Base-by-base conservation (phyloP, 495 filamentous ascomycete species). In the Daldinia loculata region DNA sequence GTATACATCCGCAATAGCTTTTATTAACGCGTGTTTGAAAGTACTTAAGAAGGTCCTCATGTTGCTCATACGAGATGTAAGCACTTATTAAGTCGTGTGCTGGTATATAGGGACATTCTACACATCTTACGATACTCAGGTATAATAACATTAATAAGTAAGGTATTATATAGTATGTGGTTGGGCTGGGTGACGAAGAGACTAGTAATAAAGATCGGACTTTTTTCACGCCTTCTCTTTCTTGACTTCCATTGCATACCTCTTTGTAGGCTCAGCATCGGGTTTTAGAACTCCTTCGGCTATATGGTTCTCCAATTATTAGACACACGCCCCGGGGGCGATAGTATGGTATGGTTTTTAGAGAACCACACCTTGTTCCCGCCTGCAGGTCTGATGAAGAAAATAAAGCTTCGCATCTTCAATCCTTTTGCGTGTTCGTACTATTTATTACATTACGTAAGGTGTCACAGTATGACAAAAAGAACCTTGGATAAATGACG, bases 361-460 rank as follows among this genome's bases (percentile, higher is more conserved):
- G 6, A 45, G 22, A 39, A 41, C n/a, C 19, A 34, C 41, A 58
- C 41, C 32, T 48, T 36, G 17, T 52, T 56, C 55, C 48, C 4
- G 17, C 43, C 24, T 24, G 43, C 43, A 48, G 43, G 43, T 48
- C 43, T 24, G 19, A 48, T 48, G 19, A 24, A 48, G 17, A 24
- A 22, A 48, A 61, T 17, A 56, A 61, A 59, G 55, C 30, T 61
- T 61, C 53, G 57, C 30, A 63, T 66, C n/a, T 61, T 62, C 9
- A 57, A 52, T 53, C 45, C 19, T 58, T 32, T 22, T 50, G 24
- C 48, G 29, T 50, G 41, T 29, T 53, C 36, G 2, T 30, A 34
- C 27, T 17, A 30, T 45, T 57, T 19, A 50, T 73, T 73, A 69
- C 51, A 50, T 73, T 73, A 69, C 51, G 66, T 69, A 66, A 73